A percentile compares a stretch with the other conserved stretches of the same genome.
phyloP scores from a whole-genome alignment of 2,329 filamentous ascomycete genomes.

The Ceratocystis cubensis region DNA sequence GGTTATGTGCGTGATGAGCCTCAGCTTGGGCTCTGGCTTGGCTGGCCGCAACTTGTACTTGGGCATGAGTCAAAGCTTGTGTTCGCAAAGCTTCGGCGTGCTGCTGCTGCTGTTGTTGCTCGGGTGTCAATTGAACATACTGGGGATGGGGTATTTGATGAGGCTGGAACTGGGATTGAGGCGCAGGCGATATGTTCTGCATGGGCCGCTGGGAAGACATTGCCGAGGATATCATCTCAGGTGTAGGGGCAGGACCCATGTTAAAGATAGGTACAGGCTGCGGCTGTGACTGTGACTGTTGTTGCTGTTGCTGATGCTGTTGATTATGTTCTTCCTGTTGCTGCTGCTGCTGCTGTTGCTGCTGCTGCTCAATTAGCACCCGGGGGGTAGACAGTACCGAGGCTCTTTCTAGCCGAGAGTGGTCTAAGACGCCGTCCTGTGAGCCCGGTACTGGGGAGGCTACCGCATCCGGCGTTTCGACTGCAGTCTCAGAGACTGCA shows the following conservation, averaged over 20 bases:
- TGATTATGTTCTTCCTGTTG: not conserved
- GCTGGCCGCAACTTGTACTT: conserved; percentile 7
- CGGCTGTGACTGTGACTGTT: not conserved
- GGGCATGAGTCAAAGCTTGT: conserved; percentile 13
- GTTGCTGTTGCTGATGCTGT: not conserved
- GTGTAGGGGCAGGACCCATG: conserved; percentile 6
- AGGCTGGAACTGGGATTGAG: not conserved
- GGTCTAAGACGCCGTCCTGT: not conserved
- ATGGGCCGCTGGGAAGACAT: conserved; percentile 8
- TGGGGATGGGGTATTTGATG: conserved; percentile 1
- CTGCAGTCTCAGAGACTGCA: not conserved
- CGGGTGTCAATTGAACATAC: conserved; percentile 6
- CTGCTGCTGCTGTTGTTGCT: conserved; percentile 12
- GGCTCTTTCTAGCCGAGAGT: not conserved
- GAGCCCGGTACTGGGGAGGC: not conserved
- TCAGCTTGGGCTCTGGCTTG: conserved; percentile 16
- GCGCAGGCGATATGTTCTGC: conserved; percentile 8
- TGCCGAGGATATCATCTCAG: conserved; percentile 9
- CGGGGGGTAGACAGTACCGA: not conserved
- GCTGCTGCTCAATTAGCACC: conserved; percentile 3
- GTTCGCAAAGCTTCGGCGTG: conserved; percentile 10
- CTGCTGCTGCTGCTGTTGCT: not conserved
- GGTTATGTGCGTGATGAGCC: conserved; percentile 11
- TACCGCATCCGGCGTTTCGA: not conserved
- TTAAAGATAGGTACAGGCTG: not conserved